These are phyloP conservation scores for Cenchrus purpureus DNA, from an alignment of 176 grass and related monocot species.

Conservation along the genomic window DNA sequence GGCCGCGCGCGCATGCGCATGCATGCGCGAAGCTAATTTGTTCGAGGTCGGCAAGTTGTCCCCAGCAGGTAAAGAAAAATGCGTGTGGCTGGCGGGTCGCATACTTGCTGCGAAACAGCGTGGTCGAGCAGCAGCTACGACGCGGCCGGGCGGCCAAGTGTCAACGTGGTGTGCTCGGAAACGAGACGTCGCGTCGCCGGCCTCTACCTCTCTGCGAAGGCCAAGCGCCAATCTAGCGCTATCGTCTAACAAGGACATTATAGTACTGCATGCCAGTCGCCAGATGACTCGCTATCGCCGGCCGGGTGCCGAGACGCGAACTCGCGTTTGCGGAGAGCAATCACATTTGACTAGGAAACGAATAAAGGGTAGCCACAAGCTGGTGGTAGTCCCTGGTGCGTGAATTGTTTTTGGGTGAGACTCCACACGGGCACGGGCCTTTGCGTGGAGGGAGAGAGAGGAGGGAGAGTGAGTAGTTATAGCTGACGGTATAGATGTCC, in stretches of 20 bases:
- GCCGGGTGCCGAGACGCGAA: background rate
- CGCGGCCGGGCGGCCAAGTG: background rate
- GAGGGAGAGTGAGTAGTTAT: background rate
- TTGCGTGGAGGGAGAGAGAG: background rate
- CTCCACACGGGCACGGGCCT: background rate
- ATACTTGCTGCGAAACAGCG: background rate
- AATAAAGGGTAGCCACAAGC: background rate
- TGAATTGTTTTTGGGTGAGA: background rate
- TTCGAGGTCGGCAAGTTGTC: background rate
- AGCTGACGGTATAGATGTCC: background rate
- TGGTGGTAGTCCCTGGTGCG: background rate
- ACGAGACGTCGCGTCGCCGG: slow-evolving; percentile 46
- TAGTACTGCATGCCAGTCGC: no score
- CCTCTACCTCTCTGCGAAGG: background rate
- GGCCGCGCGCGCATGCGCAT: background rate
- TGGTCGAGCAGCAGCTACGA: slow-evolving; percentile 18
- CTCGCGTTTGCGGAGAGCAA: background rate
- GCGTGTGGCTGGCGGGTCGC: background rate
- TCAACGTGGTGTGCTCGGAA: background rate
- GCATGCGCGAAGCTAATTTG: background rate
- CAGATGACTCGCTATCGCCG: background rate
- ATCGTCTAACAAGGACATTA: background rate
- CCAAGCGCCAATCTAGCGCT: slow-evolving; percentile 8
- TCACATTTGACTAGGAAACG: background rate
- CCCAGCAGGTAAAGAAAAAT: background rate